Base-by-base conservation (phyloP, 2,329 filamentous ascomycete species). In the Bipolaris gigantea region DNA sequence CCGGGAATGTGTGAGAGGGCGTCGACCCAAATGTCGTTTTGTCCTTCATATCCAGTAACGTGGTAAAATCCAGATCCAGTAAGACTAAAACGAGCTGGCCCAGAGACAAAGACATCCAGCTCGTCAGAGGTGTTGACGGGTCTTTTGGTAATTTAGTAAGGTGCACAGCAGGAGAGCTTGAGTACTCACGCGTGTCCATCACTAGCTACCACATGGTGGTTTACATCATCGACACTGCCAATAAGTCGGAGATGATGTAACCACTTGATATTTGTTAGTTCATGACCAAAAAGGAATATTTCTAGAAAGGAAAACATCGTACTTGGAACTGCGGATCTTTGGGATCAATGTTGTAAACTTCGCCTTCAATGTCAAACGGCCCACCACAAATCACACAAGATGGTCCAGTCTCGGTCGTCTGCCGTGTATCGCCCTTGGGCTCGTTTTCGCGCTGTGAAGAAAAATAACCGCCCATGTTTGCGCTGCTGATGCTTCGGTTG, bases 381-480 rank as follows among this genome's bases (percentile, higher is more conserved):
- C 59, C 60, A 21, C 69, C 65, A 36, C 67, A 70, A 15, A 69
- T 49, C 1, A 69, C 60, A 53, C 69, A 70, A 42, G 63, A 69
- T 10, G 57, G 56, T 6, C 59, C 57, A 1, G 53, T 55, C 34
- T 69, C 64, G 60, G 70, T 71, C 2, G 57, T 50, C 18, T 54
- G 56, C 16, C 41, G 49, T 10, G 60, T 60, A 23, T 65, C 63
- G n/a, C 53, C 57, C 32, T 57, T 63, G 55, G 57, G 63, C 23
- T 48, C 38, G 1, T 48, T 36, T 18, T 54, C 27, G 11, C 25
- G 25, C 32, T 50, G 47, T 9, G 58, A 57, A 21, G 63, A 66
- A 32, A 60, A 36, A 13, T 54, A 19, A 27, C 48, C 56, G 47
- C 62, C 60, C 62, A 63, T 66, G 5, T 36, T 46, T 46, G 15